Base-by-base conservation (phyloP, 371 early-diverging fungal species). In the Circinella minor region DNA sequence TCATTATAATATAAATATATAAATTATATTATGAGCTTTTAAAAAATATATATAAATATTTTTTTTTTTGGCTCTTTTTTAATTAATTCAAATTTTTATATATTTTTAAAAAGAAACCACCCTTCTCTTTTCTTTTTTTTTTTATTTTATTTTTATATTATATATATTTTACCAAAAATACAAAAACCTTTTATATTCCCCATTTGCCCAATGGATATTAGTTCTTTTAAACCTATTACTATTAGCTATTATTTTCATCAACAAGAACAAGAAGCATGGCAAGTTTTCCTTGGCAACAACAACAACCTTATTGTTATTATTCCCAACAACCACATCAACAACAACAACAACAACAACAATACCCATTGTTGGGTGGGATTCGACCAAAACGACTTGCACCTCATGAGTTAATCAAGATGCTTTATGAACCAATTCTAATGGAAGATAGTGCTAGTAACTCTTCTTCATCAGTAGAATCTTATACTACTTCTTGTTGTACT, bases 361-460 rank as follows among this genome's bases (percentile, higher is more conserved):
- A 37, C 15, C 13, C 61, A 15, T 38, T 61, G 14, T 37, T 38
- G 10, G 36, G 38, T 11, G 43, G 63, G 10, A 27, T 20, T 27
- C 43, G 47, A 63, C 63, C 43, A 47, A 39, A 36, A 4, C 51
- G 65, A 18, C 43, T 63, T 39, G 1, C 63, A 18, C 65, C 65
- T 7, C 20, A 18, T 14, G 65, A 65, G 37, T 20, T 65, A 54
- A 65, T 65, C 34, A 47, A 49, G 14, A 51, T 65, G 36, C 48
- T 15, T n/a, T 65, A 65, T 37, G 65, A 65, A 13, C 63, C 63
- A 11, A 27, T 20, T 14, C 38, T 61, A 1, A 38, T 38, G 14
- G 65, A 65, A 54, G 65, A 65, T 17, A 49, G 34, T 51, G 65
- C 65, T 14, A 67, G 61, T 43, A 67, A 61, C 68, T 8, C 61